phyloP scores from a whole-genome alignment of 2,329 filamentous ascomycete species.

The Zelopaecilomyces penicillatus region DNA sequence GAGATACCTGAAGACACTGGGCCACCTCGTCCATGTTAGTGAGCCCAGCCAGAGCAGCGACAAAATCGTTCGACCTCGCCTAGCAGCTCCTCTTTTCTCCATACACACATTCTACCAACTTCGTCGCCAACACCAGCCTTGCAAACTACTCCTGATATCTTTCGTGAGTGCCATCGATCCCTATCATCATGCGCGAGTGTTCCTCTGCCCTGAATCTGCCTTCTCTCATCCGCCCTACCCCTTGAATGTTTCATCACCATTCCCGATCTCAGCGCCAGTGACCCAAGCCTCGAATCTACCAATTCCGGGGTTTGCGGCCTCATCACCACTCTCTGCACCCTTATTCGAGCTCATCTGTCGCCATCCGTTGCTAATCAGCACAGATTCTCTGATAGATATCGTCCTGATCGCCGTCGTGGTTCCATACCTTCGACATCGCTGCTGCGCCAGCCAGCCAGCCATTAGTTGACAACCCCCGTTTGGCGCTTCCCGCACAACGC shows the following conservation, averaged over 20 bases:
- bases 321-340: slow-evolving; percentile 1
- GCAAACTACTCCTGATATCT: slow-evolving; percentile 23
- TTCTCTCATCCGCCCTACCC: slow-evolving; percentile 13
- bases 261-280: slow-evolving; percentile 3
- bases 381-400: slow-evolving; percentile 4
- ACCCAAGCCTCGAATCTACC: slow-evolving; percentile 4
- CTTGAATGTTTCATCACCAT: slow-evolving; percentile 11
- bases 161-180: slow-evolving; percentile 29
- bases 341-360: slow-evolving; percentile 1
- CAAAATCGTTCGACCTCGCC: slow-evolving; percentile 33
- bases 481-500: slow-evolving; percentile 27
- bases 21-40: slow-evolving; percentile 8
- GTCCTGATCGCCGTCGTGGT: slow-evolving; percentile 4
- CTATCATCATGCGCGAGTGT: slow-evolving; percentile 29
- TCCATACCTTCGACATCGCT: slow-evolving; percentile 14
- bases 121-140: slow-evolving; percentile 26
- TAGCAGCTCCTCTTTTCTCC: slow-evolving; percentile 35
- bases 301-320: slow-evolving; percentile 3
- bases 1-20: background rate
- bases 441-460: slow-evolving; percentile 23
- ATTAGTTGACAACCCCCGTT: slow-evolving; percentile 17
- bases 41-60: slow-evolving; percentile 21
- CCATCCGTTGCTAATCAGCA: slow-evolving; percentile 6
- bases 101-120: slow-evolving; percentile 32
- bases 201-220: slow-evolving; percentile 17